Evolutionary conservation across 352 stramenopile genomes (phyloP).

Genomic region (Globisporangium cederbergense): DNA sequence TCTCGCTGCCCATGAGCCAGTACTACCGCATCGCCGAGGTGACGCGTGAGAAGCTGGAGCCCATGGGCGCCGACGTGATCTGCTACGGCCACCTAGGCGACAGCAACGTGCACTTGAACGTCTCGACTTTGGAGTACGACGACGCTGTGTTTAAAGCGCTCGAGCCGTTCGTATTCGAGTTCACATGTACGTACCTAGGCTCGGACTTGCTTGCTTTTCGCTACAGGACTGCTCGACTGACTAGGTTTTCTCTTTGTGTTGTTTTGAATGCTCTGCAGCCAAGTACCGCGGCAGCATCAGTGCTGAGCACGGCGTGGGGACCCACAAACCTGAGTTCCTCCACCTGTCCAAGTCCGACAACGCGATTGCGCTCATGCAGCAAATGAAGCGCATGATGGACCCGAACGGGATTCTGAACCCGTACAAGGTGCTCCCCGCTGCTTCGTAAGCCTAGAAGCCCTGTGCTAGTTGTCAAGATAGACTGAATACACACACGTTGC

Average conservation of each 20-base stretch:
- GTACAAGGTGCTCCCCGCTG: slow-evolving; percentile 86
- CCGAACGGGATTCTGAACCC: slow-evolving; percentile 96
- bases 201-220: neutral
- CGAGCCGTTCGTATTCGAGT: slow-evolving; percentile 81
- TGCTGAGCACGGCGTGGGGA: slow-evolving; percentile 96
- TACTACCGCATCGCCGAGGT: slow-evolving; percentile 92
- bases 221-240: neutral
- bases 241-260: neutral
- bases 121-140: slow-evolving; percentile 73
- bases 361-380: slow-evolving; percentile 89
- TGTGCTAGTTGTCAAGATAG: too few relatives aligned
- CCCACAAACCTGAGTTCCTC: slow-evolving; percentile 91
- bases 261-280: slow-evolving; percentile 22
- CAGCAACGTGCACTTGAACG: slow-evolving; percentile 97
- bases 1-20: slow-evolving; percentile 90
- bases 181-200: slow-evolving; percentile 44
- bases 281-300: slow-evolving; percentile 93
- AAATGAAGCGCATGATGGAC: slow-evolving; percentile 95
- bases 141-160: slow-evolving; percentile 55
- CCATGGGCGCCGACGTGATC: slow-evolving; percentile 54
- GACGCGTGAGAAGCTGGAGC: slow-evolving; percentile 48
- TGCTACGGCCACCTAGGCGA: slow-evolving; percentile 96
- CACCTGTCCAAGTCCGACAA: slow-evolving; percentile 76
- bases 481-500: too few relatives aligned
- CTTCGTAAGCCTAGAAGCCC: neutral